phyloP scores from a whole-genome alignment of 306 rosid species.

The Dalbergia oliveri region DNA sequence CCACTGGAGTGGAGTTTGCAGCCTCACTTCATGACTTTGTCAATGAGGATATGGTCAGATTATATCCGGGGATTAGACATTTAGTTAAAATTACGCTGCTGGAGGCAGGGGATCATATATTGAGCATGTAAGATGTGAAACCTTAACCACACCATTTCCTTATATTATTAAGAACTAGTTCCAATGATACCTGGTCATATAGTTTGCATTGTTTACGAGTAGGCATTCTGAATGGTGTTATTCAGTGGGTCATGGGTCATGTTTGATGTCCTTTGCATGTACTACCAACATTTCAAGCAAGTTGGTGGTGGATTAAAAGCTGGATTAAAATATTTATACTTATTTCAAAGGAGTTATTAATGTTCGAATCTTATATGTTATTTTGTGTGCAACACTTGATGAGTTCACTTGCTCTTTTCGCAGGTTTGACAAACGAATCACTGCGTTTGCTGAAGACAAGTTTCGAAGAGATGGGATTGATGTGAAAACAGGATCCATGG shows the following conservation, averaged over 20 bases:
- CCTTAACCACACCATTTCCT: background rate
- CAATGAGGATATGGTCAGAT: constrained; percentile 76
- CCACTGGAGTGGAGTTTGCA: constrained; percentile 99
- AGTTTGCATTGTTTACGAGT: background rate
- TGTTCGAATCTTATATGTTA: constrained; percentile 2
- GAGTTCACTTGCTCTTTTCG: constrained; percentile 34
- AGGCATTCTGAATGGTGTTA: constrained; percentile 56
- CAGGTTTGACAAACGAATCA: constrained; percentile 98
- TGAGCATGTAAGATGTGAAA: constrained; percentile 75
- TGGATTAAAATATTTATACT: background rate
- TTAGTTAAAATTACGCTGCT: constrained; percentile 85
- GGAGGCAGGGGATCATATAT: constrained; percentile 91
- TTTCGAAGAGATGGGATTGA: constrained; percentile 86
- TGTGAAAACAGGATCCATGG: constrained; percentile 97
- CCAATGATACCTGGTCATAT: background rate
- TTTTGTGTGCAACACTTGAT: constrained; percentile 17
- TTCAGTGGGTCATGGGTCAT: background rate
- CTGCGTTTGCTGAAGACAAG: constrained; percentile 90
- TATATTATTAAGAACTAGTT: constrained; percentile 26
- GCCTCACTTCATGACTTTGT: constrained; percentile 96
- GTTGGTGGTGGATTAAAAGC: background rate
- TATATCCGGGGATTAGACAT: constrained; percentile 81
- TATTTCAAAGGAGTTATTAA: background rate
- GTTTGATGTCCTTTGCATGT: background rate
- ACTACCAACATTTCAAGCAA: background rate